A percentile compares a stretch with the other conserved stretches of the same genome.
These are phyloP conservation scores for Phlebiopsis flavidoalba DNA, from an alignment of 768 basidiomycete species.

Conservation along the genomic window DNA sequence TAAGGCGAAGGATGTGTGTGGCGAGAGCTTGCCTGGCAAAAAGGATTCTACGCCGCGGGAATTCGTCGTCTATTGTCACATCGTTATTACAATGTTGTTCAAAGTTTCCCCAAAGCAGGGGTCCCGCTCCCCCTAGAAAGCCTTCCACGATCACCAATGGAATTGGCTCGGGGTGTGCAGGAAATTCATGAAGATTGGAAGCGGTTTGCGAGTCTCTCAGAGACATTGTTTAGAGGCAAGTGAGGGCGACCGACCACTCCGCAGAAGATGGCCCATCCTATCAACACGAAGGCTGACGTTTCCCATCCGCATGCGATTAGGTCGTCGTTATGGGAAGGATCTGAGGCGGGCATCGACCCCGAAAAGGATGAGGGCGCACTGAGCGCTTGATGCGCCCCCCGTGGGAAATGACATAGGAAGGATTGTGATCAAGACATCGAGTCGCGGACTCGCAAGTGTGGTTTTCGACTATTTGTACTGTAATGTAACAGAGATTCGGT, in stretches of 20 bases:
- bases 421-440: too few relatives aligned
- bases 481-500: too few relatives aligned
- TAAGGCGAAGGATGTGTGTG: not conserved
- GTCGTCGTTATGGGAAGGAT: not conserved
- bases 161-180: constrained; percentile 5
- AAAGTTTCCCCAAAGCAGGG: constrained; percentile 37
- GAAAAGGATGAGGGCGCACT: too few relatives aligned
- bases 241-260: too few relatives aligned
- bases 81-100: constrained; percentile 27
- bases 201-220: too few relatives aligned
- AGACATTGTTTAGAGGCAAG: too few relatives aligned
- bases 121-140: constrained; percentile 35
- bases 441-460: too few relatives aligned
- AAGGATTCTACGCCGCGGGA: constrained; percentile 20
- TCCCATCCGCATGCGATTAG: not conserved
- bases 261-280: too few relatives aligned
- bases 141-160: constrained; percentile 46
- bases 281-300: not conserved
- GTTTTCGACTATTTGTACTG: too few relatives aligned
- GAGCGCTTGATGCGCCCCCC: too few relatives aligned
- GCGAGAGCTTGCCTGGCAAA: constrained; percentile 23
- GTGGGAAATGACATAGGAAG: too few relatives aligned
- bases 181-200: too few relatives aligned
- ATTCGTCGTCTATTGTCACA: constrained; percentile 6
- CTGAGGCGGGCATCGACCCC: not conserved